Evolutionary conservation across 257 asterid species (phyloP), one percentile per base, ranked within the genome.

Genomic region (Salvia rosmarinus): DNA sequence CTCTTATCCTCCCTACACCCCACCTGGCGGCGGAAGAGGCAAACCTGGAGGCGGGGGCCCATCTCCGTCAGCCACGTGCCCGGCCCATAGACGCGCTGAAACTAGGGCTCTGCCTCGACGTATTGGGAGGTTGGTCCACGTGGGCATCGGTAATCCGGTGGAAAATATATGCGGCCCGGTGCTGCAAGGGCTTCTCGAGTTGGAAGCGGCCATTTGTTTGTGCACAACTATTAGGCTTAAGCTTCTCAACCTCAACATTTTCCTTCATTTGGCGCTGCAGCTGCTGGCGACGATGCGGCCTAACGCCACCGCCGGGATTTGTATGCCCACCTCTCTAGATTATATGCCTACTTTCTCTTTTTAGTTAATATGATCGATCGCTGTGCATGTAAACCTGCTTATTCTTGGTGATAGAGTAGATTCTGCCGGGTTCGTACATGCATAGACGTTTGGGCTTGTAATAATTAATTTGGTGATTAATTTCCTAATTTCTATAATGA

Each of bases 161-260:
- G 97, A 87, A 55, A 88, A 89, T 70, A 19, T 85, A 10, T 94
- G 97, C 70, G 91, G 99, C 67, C 97, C 97, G 1, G 96, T 94
- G 73, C 60, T 94, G 11, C 92, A 86, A 80, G 97, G 97, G n/a
- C 80, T 94, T 77, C 76, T 89, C 1, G 96, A 88, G 75, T 52
- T 91, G 11, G 99, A 94, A 76, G 99, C 99, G 1, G 97, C 97
- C 0, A 9, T 94, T 35, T 94, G 99, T 63, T 74, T 94, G 56
- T 94, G 99, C 86, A 91, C 96, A 3, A 79, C 89, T 0, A 89
- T 94, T 56, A 88, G 95, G 35, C 84, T 94, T 0, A 94, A 83
- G 39, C 96, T 94, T 67, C 81, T 94, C 0, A 94, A 94, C 75
- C 93, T 94, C 6, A 91, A 91, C 70, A 84, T 91, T 3, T 94